Conservation (phyloP, 2,329 filamentous ascomycete genomes). For the Pyrenochaeta sp. region DNA sequence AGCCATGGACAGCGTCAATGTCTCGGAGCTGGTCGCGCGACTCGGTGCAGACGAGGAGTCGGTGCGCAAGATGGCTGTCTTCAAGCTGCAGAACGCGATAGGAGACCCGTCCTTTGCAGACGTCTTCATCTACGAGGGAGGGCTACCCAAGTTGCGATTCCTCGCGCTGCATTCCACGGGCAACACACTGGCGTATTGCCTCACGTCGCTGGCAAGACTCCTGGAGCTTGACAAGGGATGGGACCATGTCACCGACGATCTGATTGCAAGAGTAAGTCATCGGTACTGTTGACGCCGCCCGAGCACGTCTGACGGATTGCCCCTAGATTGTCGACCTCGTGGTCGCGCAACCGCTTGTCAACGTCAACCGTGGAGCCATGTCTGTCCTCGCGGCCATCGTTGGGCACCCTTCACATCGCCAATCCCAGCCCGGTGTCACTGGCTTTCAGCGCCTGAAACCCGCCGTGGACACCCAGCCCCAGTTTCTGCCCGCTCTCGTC, state of each 20-base stretch:
- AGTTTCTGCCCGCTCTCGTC: conserved; percentile 94
- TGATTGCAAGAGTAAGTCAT: conserved; percentile 68
- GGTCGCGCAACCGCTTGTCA: conserved; percentile 93
- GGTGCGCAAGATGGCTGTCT: conserved; percentile 96
- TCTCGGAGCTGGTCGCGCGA: conserved; percentile 65
- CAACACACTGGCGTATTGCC: conserved; percentile 93
- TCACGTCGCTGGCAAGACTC: conserved; percentile 85
- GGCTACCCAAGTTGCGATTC: conserved; percentile 79
- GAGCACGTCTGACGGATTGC: conserved; percentile 15
- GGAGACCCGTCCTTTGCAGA: conserved; percentile 97
- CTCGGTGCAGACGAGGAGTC: conserved; percentile 78
- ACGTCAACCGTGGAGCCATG: conserved; percentile 96
- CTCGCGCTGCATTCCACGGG: conserved; percentile 85
- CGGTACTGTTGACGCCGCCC: neutral
- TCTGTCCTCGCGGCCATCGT: conserved; percentile 94
- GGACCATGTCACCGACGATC: conserved; percentile 81
- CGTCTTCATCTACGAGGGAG: conserved; percentile 90
- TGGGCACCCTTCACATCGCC: conserved; percentile 73
- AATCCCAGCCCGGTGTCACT: conserved; percentile 68
- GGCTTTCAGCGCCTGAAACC: conserved; percentile 93
- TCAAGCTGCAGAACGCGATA: conserved; percentile 95
- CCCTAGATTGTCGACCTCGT: conserved; percentile 83
- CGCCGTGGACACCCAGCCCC: conserved; percentile 86
- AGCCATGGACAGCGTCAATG: conserved; percentile 62
- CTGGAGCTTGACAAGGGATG: conserved; percentile 98